Evolutionary conservation across 78 protist species (phyloP).

Genomic region (Dictyostelium firmibasis): DNA sequence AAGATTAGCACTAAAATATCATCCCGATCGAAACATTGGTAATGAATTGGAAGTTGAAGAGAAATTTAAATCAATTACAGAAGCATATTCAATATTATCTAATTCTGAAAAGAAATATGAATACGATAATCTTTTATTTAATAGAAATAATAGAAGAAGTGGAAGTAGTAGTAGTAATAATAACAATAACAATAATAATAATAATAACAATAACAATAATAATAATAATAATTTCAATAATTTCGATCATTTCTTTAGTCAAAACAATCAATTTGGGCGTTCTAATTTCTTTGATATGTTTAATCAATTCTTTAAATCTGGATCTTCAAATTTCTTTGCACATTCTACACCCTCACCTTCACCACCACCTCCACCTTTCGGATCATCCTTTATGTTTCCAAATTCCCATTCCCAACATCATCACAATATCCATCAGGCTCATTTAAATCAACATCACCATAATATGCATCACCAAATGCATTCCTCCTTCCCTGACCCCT

Average conservation of each 20-base stretch:
- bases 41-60: slow-evolving; percentile 20
- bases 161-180: background rate
- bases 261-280: background rate
- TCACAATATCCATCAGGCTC: background rate
- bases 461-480: background rate
- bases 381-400: background rate
- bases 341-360: background rate
- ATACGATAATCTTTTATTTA: slow-evolving; percentile 7
- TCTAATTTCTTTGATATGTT: background rate
- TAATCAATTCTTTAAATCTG: background rate
- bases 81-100: slow-evolving; percentile 48
- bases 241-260: background rate
- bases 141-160: background rate
- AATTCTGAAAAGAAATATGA: slow-evolving; percentile 12
- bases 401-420: background rate
- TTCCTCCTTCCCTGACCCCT: background rate
- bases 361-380: background rate
- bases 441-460: background rate
- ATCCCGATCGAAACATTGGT: slow-evolving; percentile 54
- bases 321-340: background rate
- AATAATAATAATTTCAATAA: background rate
- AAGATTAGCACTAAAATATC: slow-evolving; percentile 63
- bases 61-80: slow-evolving; percentile 45
- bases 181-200: background rate
- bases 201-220: background rate